These are phyloP conservation scores for Blastosporella zonata DNA, from an alignment of 1,284 basidiomycete species.

Conservation along the genomic window DNA sequence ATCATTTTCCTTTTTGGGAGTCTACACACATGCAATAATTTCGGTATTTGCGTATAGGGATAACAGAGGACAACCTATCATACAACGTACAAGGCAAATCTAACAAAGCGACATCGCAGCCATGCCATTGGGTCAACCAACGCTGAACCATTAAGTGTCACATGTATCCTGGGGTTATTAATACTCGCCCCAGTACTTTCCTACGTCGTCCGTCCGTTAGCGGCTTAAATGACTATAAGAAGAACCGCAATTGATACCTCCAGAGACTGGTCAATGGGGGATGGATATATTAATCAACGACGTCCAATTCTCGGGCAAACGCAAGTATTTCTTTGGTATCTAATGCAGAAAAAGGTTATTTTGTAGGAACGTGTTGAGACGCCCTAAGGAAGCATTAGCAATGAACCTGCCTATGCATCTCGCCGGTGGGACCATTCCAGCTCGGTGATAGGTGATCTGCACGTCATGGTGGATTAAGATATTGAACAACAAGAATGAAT, in stretches of 20 bases:
- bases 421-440: slow-evolving; percentile 21
- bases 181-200: slow-evolving; percentile 5
- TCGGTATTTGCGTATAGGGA: too few relatives aligned
- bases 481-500: slow-evolving; percentile 30
- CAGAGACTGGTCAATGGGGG: slow-evolving; percentile 9
- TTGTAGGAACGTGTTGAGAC: slow-evolving; percentile 26
- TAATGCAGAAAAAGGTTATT: slow-evolving; percentile 35
- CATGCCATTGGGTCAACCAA: too few relatives aligned
- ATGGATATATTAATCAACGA: slow-evolving; percentile 17
- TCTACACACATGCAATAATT: neutral
- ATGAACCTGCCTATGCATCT: slow-evolving; percentile 38
- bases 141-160: too few relatives aligned
- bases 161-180: too few relatives aligned
- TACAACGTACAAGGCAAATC: too few relatives aligned
- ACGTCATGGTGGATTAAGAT: slow-evolving; percentile 33
- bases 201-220: slow-evolving; percentile 20
- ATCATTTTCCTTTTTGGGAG: neutral
- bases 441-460: slow-evolving; percentile 30
- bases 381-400: slow-evolving; percentile 27
- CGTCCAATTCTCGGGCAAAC: slow-evolving; percentile 21
- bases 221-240: slow-evolving; percentile 14
- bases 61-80: too few relatives aligned
- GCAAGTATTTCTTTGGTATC: slow-evolving; percentile 30
- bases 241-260: slow-evolving; percentile 23
- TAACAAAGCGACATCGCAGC: too few relatives aligned